Conservation (phyloP, 441 rosid species). For the Populus hybrid region DNA sequence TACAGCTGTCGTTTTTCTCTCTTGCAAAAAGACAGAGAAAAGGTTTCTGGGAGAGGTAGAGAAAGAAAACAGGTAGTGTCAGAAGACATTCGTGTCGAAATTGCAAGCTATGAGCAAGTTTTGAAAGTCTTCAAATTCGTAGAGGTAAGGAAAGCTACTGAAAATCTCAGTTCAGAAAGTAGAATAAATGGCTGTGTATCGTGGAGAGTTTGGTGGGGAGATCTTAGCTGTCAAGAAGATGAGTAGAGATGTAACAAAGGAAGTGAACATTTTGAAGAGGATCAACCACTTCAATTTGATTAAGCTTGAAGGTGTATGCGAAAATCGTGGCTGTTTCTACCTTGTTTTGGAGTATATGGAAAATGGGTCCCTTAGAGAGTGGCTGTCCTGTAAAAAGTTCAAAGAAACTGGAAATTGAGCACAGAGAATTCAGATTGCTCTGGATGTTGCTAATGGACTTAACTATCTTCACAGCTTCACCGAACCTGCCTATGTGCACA, state of each 20-base stretch:
- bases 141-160: slow-evolving; percentile 37
- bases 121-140: slow-evolving; percentile 31
- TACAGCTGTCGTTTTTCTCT: slow-evolving; percentile 12
- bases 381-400: slow-evolving; percentile 25
- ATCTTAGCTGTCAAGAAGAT: slow-evolving; percentile 36
- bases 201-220: slow-evolving; percentile 33
- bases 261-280: slow-evolving; percentile 46
- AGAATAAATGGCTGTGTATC: slow-evolving; percentile 39
- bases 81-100: slow-evolving; percentile 35
- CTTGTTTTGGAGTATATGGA: slow-evolving; percentile 44
- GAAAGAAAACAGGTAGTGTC: slow-evolving; percentile 11
- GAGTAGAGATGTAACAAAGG: slow-evolving; percentile 29
- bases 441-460: slow-evolving; percentile 53
- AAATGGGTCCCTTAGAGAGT: slow-evolving; percentile 41
- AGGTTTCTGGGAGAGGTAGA: neutral
- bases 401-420: slow-evolving; percentile 24
- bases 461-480: slow-evolving; percentile 58
- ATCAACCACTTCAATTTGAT: slow-evolving; percentile 53
- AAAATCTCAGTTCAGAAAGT: slow-evolving; percentile 34
- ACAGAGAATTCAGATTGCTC: slow-evolving; percentile 41
- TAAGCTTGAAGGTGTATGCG: slow-evolving; percentile 41
- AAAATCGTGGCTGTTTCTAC: slow-evolving; percentile 26
- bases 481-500: slow-evolving; percentile 46
- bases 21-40: slow-evolving; percentile 16
- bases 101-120: slow-evolving; percentile 42